Conservation (phyloP, 768 basidiomycete species). For the Cystofilobasidium ferigula region DNA sequence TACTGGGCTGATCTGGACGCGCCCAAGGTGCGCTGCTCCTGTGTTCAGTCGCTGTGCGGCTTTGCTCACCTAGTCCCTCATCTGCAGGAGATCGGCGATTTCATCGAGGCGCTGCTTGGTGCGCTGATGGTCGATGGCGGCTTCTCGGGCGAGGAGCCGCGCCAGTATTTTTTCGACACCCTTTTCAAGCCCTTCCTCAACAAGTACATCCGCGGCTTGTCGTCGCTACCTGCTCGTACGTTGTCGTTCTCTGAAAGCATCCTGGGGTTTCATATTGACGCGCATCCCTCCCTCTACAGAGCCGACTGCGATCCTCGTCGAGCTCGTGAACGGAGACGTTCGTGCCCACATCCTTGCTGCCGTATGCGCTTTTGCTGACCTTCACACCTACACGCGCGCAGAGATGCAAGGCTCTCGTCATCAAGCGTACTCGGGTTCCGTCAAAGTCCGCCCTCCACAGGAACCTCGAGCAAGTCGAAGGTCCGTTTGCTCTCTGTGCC, state of each 20-base stretch:
- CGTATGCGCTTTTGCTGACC: too few relatives aligned
- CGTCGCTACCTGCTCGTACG: slow-evolving; percentile 10
- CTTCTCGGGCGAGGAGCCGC: slow-evolving; percentile 51
- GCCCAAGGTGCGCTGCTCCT: slow-evolving; percentile 53
- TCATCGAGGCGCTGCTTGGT: slow-evolving; percentile 68
- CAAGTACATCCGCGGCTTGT: slow-evolving; percentile 46
- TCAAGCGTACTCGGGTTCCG: too few relatives aligned
- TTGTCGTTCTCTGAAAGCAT: background rate
- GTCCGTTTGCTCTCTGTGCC: slow-evolving; percentile 41
- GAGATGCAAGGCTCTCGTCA: too few relatives aligned
- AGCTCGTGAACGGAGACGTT: too few relatives aligned
- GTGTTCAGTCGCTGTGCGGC: background rate
- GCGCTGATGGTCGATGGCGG: slow-evolving; percentile 68
- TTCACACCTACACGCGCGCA: background rate
- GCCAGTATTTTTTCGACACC: slow-evolving; percentile 53
- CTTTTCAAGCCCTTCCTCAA: slow-evolving; percentile 69
- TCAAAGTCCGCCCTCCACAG: too few relatives aligned
- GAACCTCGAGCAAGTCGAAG: too few relatives aligned
- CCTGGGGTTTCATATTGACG: too few relatives aligned
- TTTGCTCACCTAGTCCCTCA: background rate
- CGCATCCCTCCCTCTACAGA: too few relatives aligned
- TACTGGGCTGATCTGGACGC: slow-evolving; percentile 68
- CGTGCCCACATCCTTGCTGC: too few relatives aligned
- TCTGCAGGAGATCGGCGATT: slow-evolving; percentile 59
- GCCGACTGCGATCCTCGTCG: too few relatives aligned